These are phyloP conservation scores for Penicillium arizonense DNA, from an alignment of 495 filamentous ascomycete species.

Conservation along the genomic window DNA sequence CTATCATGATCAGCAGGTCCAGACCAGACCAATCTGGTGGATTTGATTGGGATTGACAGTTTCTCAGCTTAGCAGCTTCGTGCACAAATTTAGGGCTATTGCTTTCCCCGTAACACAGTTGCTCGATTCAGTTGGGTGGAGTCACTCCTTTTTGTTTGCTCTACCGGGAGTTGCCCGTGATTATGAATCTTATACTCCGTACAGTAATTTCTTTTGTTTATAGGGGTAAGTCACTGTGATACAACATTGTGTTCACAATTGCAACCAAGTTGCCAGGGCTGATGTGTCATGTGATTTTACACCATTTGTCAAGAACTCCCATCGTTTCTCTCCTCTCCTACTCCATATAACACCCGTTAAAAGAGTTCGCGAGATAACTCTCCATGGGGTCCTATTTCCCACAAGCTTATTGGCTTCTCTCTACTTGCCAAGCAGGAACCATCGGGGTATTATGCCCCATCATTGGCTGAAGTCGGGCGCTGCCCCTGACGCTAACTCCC, in stretches of 20 bases:
- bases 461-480: slow-evolving; percentile 5
- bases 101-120: neutral
- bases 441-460: slow-evolving; percentile 10
- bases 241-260: no score
- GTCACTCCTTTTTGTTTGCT: neutral
- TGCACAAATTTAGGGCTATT: no score
- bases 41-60: slow-evolving; percentile 23
- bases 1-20: slow-evolving; percentile 21
- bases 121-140: neutral
- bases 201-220: no score
- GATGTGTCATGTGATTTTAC: slow-evolving; percentile 1
- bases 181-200: no score
- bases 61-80: neutral
- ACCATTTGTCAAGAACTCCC: neutral
- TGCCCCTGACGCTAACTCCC: slow-evolving; percentile 22
- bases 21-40: slow-evolving; percentile 7
- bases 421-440: slow-evolving; percentile 28
- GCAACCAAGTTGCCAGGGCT: neutral
- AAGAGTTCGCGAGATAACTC: neutral
- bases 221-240: no score
- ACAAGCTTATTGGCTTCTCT: slow-evolving; percentile 17
- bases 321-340: neutral
- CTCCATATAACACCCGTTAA: neutral
- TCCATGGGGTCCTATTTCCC: neutral
- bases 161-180: no score